Base-by-base conservation (phyloP, 176 grass and related monocot species). In the Oryza rufipogon region DNA sequence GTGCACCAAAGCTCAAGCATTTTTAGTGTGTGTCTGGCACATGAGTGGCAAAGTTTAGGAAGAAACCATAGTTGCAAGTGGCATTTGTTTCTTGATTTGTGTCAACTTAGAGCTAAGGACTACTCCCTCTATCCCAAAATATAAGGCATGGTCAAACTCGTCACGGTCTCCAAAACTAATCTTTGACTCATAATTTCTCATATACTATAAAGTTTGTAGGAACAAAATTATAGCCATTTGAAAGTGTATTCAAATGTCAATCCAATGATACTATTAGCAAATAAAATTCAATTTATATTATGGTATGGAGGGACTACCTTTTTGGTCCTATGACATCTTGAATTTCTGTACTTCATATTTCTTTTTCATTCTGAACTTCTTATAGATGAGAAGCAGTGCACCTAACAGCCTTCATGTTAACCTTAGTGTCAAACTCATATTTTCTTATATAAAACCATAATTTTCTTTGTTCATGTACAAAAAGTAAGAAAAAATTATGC, bases 391-490 rank as follows among this genome's bases (percentile, higher is more conserved):
- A 67, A 84, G 30, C 20, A 80, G 54, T 30, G 28, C 28, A 11
- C 64, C 14, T 66, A 56, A 45, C 80, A 12, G 58, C 42, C 46
- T 46, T 72, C 51, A 17, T 65, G 33, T 63, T 73, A 51, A 73
- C 30, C 30, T 46, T 72, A 6, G 38, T 39, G 38, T 39, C 38
- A 6, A 39, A 39, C 38, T 39, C 38, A 39, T 39, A 39, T 39
- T 39, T 39, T 39, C 5, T 39, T 39, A 32, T 9, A 42, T 46
- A 42, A 48, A 45, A 67, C 23, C 77, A 88, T 14, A 3, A 58
- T 73, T 76, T 68, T 39, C 9, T 70, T 9, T 81, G 22, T 7
- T 25, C 68, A 63, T 30, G 6, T 73, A 78, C 51, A 47, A 66
- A 80, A 76, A 76, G 68, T 11, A 75, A 83, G 38, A 63, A 38